Conservation (phyloP, 2,329 filamentous ascomycete species). For the Colletotrichum cordylinicola region DNA sequence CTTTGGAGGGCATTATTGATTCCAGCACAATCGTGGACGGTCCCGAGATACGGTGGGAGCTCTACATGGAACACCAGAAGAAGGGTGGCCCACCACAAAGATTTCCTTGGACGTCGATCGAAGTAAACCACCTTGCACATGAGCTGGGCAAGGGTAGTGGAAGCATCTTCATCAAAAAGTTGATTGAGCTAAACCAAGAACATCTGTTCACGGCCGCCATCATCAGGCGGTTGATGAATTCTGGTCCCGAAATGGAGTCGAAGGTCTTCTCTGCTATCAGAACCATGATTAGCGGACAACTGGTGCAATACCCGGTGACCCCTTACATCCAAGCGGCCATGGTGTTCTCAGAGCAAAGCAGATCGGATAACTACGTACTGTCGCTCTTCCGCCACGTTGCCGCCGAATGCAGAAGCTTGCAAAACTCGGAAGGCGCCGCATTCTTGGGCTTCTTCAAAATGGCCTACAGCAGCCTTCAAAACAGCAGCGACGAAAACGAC, state of each 20-base stretch:
- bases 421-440: slow-evolving; percentile 52
- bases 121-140: slow-evolving; percentile 51
- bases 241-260: slow-evolving; percentile 54
- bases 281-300: slow-evolving; percentile 57
- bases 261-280: slow-evolving; percentile 60
- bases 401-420: slow-evolving; percentile 47
- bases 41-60: slow-evolving; percentile 42
- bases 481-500: slow-evolving; percentile 31
- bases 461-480: slow-evolving; percentile 32
- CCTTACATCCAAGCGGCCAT: slow-evolving; percentile 65
- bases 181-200: slow-evolving; percentile 68
- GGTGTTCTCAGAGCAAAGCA: slow-evolving; percentile 55
- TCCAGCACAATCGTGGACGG: slow-evolving; percentile 42
- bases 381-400: slow-evolving; percentile 49
- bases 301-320: slow-evolving; percentile 50
- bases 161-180: slow-evolving; percentile 69
- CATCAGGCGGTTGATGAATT: slow-evolving; percentile 60
- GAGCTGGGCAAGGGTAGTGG: slow-evolving; percentile 41
- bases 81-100: slow-evolving; percentile 15
- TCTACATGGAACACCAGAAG: slow-evolving; percentile 32
- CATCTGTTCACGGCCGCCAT: slow-evolving; percentile 58
- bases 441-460: slow-evolving; percentile 52
- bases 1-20: slow-evolving; percentile 44
- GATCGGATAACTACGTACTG: slow-evolving; percentile 35
- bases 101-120: slow-evolving; percentile 51